Evolutionary conservation across 2,329 filamentous ascomycete species (phyloP), one percentile per base, ranked within the genome.

Genomic region (Fusarium foetens): DNA sequence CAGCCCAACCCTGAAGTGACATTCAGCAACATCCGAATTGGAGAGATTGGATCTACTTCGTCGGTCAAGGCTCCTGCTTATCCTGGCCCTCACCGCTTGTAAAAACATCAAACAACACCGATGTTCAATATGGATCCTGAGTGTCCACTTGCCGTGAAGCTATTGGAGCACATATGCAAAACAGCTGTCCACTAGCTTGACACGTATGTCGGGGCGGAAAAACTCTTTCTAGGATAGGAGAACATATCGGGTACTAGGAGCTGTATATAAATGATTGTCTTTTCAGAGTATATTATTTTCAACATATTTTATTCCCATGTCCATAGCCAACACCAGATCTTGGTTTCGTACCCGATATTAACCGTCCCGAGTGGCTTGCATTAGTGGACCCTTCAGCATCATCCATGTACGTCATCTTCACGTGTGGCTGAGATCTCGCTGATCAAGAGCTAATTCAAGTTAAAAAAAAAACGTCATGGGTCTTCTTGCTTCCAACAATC

Each of bases 21-120:
- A 3, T 90, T 88, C 75, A 86, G 84, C 68, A 86, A 89, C 74
- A 86, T 91, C 72, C 85, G 84, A 74, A 88, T 87, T 84, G 89
- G 89, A n/a, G 87, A 90, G 71, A 86, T 91, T 74, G 87, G 85
- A 8, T 87, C 86, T 23, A 90, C 70, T 27, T 69, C 61, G 38
- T 58, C 65, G 43, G 63, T 66, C 25, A 66, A 66, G 45, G 38
- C 45, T 17, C 52, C 63, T 42, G 62, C 62, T 13, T 48, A 36
- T 45, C 64, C 63, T 45, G 62, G 41, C 8, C 45, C 63, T 41
- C 71, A 66, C 42, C 43, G 55, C 39, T n/a, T 59, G 52, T 51
- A 14, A 35, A 31, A 25, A 25, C n/a, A 14, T 35, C n/a, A 35
- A 49, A 35, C 39, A 51, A 45, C 45, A 48, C 36, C 57, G 39